Conservation (phyloP, 192 early-diverging fungal species). For the Coemansia interrupta region DNA sequence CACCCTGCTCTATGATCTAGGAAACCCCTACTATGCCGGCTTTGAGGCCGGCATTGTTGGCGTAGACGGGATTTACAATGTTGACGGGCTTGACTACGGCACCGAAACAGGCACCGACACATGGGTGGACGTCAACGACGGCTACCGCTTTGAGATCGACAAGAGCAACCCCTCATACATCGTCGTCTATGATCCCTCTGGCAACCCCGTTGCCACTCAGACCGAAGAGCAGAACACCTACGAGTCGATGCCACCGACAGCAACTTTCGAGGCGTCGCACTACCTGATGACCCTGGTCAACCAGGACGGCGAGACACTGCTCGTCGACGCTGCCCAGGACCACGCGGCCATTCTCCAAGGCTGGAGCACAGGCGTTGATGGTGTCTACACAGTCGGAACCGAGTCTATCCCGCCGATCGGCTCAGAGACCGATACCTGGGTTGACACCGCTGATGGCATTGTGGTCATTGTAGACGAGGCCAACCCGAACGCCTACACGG, state of each 20-base stretch:
- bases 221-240: too few species aligned
- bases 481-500: constrained; percentile 30
- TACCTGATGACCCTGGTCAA: constrained; percentile 42
- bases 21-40: constrained; percentile 20
- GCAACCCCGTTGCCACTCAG: constrained; percentile 19
- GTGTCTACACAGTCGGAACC: constrained; percentile 27
- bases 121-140: constrained; percentile 30
- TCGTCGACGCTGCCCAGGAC: constrained; percentile 20
- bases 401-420: neutral
- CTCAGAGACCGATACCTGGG: constrained; percentile 25
- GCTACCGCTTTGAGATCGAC: constrained; percentile 28
- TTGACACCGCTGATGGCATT: constrained; percentile 28
- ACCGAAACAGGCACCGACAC: constrained; percentile 19
- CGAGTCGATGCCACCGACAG: neutral
- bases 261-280: constrained; percentile 7
- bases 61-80: constrained; percentile 30
- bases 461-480: constrained; percentile 21
- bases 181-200: constrained; percentile 22
- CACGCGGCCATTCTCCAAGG: constrained; percentile 19
- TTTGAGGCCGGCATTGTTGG: constrained; percentile 6
- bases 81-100: neutral
- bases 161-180: constrained; percentile 22
- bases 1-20: constrained; percentile 31
- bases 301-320: constrained; percentile 14
- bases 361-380: constrained; percentile 19